Base-by-base conservation (phyloP, 2,329 filamentous ascomycete species). In the Exophiala dermatitidis region DNA sequence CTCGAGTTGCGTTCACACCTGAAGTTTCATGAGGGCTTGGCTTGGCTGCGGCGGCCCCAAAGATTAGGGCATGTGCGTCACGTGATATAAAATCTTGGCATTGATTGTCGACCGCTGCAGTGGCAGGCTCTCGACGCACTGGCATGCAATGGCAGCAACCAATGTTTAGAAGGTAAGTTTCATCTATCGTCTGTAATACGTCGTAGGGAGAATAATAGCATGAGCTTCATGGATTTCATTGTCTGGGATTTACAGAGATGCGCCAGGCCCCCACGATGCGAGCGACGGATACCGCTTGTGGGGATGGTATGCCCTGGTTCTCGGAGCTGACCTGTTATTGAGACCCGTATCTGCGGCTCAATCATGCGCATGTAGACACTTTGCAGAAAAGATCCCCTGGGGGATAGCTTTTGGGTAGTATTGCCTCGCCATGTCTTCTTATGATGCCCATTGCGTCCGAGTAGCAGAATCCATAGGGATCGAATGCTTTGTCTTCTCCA, bases 41-140 rank as follows among this genome's bases (percentile, higher is more conserved):
- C 52, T 50, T 37, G 45, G 42, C 36, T 42, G 30, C 36, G 41
- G 30, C 48, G 34, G 36, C 53, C 37, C 29, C 36, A 50, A 28
- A 40, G 5, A 26, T 46, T 46, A 54, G 46, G 52, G 46, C 46
- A 54, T 29, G 41, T 41, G 32, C 12, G 37, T 47, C 54, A 57
- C 54, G 54, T 57, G 54, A 53, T 42, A 29, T 8, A 9, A 54
- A 57, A 49, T 54, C 54, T 57, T 57, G 54, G 54, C 54, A 57
- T 51, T 6, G 34, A 4, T 6, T 38, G 19, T 19, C 19, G 19
- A 19, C 19, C 19, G 19, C 19, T 19, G 19, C 19, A 19, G 19
- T 19, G 19, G 19, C 19, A 19, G 19, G 4, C 19, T 26, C 38
- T 28, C 4, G 19, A 41, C 38, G 38, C 19, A 19, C 19, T 19